Base-by-base conservation (phyloP, 352 stramenopile species). In the Globisporangium echinulatum region DNA sequence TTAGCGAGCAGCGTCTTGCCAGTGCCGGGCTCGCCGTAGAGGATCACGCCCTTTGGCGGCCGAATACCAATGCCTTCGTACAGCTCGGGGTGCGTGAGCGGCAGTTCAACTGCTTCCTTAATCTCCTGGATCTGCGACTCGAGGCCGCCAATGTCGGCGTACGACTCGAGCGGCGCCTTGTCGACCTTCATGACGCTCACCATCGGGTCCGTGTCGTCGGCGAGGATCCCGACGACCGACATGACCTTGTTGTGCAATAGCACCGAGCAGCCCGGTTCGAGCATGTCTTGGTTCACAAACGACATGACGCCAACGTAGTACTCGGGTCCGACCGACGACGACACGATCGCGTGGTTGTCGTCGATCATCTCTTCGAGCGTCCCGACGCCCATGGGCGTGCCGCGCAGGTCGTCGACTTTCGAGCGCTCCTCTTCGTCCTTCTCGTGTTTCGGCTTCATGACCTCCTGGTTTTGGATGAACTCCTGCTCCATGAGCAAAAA, bases 291-390 rank as follows among this genome's bases (percentile, higher is more conserved):
- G 86, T 99, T 99, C 52, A 99, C 98, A 70, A 98, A 99, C 25
- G 92, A 99, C 73, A 99, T 93, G 71, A 99, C 98, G 67, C 97
- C 98, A 46, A 99, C 98, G 63, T 99, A 99, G 73, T 99, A 99
- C 76, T 99, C 97, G 2, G 97, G 97, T 0, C 98, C 97, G 40
- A 99, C 96, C 39, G 82, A 97, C 11, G 93, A 98, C 40, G 90
- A 98, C 38, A 99, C 97, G 71, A 99, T 99, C 36, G 97, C 97
- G 77, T 99, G 97, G 77, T 99, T 99, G 76, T 99, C 98, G 77
- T 99, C 98, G 69, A 99, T 99, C 77, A 99, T 98, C 79, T 99
- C 98, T 72, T 99, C 98, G 8, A 99, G 81, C 43, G 92, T 99
- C 54, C 98, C 97, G 38, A 99, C 97, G 48, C 88, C 91, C 77